Percentiles rank a stretch among this genome's conserved stretches.
Evolutionary conservation across 2,329 filamentous ascomycete species (phyloP).

Genomic region (Cordyceps pruinosa): DNA sequence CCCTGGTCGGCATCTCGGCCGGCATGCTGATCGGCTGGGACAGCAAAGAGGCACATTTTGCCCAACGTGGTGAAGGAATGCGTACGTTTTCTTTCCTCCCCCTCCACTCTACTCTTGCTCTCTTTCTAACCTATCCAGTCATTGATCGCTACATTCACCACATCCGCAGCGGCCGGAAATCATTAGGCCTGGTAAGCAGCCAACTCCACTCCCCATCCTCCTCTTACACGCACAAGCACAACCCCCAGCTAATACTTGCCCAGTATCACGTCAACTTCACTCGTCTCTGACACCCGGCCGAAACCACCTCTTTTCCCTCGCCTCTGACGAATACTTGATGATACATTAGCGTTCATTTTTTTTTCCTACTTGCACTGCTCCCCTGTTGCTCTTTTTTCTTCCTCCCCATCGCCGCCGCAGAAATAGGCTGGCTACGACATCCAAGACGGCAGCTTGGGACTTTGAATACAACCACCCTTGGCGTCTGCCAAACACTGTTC

Average conservation of each 20-base stretch:
- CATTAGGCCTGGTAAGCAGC: constrained; percentile 12
- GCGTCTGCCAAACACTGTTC: constrained; percentile 5
- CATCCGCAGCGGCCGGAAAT: constrained; percentile 11
- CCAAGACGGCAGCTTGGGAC: neutral
- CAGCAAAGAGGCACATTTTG: constrained; percentile 30
- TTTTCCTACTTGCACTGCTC: neutral
- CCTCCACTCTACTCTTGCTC: neutral
- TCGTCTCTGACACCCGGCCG: constrained; percentile 8
- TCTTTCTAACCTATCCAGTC: neutral
- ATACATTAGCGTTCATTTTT: constrained; percentile 11
- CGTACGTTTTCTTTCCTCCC: constrained; percentile 18
- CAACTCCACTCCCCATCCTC: neutral
- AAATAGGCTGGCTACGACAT: neutral
- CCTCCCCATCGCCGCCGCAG: neutral
- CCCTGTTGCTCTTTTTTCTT: neutral
- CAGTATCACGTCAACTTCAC: constrained; percentile 14
- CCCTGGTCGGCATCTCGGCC: constrained; percentile 24
- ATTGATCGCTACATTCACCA: constrained; percentile 14
- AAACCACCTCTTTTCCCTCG: neutral
- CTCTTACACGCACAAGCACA: neutral
- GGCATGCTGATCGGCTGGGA: constrained; percentile 34
- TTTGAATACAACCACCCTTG: constrained; percentile 11
- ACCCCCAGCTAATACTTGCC: constrained; percentile 1
- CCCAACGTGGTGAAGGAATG: constrained; percentile 25
- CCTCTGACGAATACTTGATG: constrained; percentile 10